Evolutionary conservation across 176 grass and related monocot genomes (phyloP).

Genomic region (Bromus sterilis): DNA sequence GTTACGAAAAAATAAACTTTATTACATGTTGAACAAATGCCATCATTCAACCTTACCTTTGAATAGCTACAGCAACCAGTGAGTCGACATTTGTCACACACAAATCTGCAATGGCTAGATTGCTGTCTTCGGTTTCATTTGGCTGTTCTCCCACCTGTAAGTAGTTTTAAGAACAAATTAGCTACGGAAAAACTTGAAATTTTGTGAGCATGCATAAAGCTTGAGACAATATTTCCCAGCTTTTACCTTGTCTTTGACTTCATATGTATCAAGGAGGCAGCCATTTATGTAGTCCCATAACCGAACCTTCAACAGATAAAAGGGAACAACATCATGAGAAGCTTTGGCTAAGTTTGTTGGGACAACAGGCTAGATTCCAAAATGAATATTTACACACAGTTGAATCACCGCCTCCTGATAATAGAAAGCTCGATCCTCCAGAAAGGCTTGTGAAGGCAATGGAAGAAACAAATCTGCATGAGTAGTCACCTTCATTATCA

Average conservation of each 20-base stretch:
- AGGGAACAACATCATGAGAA: slow-evolving; percentile 12
- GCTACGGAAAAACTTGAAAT: neutral
- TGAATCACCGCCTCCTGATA: slow-evolving; percentile 95
- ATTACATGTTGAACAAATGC: slow-evolving; percentile 9
- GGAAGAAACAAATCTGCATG: slow-evolving; percentile 81
- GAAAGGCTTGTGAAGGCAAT: slow-evolving; percentile 50
- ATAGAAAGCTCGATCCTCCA: slow-evolving; percentile 46
- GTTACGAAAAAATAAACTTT: slow-evolving; percentile 12
- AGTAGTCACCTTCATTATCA: neutral
- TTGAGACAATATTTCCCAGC: slow-evolving; percentile 1
- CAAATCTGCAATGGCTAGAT: slow-evolving; percentile 56
- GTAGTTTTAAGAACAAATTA: slow-evolving; percentile 21
- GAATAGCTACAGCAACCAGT: slow-evolving; percentile 69
- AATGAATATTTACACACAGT: slow-evolving; percentile 48
- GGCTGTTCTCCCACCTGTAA: slow-evolving; percentile 42
- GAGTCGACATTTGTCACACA: slow-evolving; percentile 52
- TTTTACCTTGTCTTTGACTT: slow-evolving; percentile 63
- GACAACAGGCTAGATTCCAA: slow-evolving; percentile 10
- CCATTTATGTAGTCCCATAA: slow-evolving; percentile 88
- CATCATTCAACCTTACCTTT: slow-evolving; percentile 44
- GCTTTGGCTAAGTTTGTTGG: neutral
- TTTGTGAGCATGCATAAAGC: neutral
- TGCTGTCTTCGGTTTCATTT: slow-evolving; percentile 47
- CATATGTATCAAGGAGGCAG: slow-evolving; percentile 68
- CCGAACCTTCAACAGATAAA: slow-evolving; percentile 60